Base-by-base conservation (phyloP, 1,139 yeast genomes). In the Casaregolazyma lundiana region DNA sequence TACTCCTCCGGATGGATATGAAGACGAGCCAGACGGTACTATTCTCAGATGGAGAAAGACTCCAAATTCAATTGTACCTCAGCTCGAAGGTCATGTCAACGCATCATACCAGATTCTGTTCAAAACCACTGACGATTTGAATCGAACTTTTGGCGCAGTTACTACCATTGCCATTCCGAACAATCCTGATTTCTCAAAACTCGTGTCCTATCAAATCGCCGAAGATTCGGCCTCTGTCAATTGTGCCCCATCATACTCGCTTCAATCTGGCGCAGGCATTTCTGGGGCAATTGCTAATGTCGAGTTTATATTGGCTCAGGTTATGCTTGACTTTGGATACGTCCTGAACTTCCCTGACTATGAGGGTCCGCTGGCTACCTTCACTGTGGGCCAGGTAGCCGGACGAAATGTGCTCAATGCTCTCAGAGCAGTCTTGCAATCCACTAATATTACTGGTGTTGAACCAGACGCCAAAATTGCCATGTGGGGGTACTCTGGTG, bases 401-500 rank as follows among this genome's bases (percentile, higher is more conserved):
- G 64, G 64, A 3, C 57, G 58, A 13, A 52, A 56, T 17, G 53
- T 59, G 2, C 50, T 60, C 38, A 63, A 60, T 46, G 54, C 61
- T 7, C 46, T 59, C 42, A 43, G 56, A 16, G 64, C 64, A 0
- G 54, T 51, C 17, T 51, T 57, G 19, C 20, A 40, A 8, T 45
- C 55, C 11, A 44, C 40, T 6, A 42, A 43, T 19, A 53, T 57
- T 38, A 50, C 53, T 2, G 56, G 56, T 2, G 36, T 55, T 34
- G 16, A 38, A 16, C 8, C 44, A 6, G 40, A 50, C 20, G 47
- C 56, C 16, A 40, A 36, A 13, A 47, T 50, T 9, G 55, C 50
- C 8, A 18, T 54, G 44, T 51, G 55, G 57, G 65, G 65, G 4
- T 61, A 61, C 50, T 60, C 64, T 32, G 65, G 65, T 1, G 64